Evolutionary conservation across 1,284 basidiomycete genomes (phyloP).

Genomic region (Ceratobasidium sp.): DNA sequence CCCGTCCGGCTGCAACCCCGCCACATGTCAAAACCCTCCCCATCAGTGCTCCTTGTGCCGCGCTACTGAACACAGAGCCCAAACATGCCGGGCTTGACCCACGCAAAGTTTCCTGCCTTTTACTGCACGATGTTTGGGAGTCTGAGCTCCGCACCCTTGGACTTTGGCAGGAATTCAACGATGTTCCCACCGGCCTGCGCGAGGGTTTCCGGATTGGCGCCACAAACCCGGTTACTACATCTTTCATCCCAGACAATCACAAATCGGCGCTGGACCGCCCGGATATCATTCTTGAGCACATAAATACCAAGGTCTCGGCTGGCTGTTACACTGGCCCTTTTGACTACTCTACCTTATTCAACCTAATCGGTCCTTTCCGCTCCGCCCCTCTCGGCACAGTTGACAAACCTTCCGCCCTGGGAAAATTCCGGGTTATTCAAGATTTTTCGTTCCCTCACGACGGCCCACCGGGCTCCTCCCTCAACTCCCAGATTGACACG

Average conservation of each 20-base stretch:
- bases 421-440: conserved; percentile 58
- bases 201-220: conserved; percentile 57
- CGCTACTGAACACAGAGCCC: conserved; percentile 21
- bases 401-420: conserved; percentile 56
- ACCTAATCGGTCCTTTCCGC: conserved; percentile 58
- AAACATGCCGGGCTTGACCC: conserved; percentile 11
- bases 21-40: background rate
- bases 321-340: conserved; percentile 57
- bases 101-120: background rate
- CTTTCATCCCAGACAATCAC: conserved; percentile 55
- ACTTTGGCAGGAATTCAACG: background rate
- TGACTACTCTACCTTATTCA: conserved; percentile 54
- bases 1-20: background rate
- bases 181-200: conserved; percentile 46
- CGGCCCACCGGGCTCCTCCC: background rate
- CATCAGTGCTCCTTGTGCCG: conserved; percentile 41
- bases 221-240: conserved; percentile 38
- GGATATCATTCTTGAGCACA: conserved; percentile 54
- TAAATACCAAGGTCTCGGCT: conserved; percentile 55
- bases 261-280: conserved; percentile 51
- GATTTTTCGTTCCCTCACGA: conserved; percentile 59
- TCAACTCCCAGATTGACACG: conserved; percentile 51
- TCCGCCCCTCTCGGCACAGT: conserved; percentile 59
- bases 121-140: conserved; percentile 30
- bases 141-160: background rate